Evolutionary conservation across 805 yeast species (phyloP), one percentile per base, ranked within the genome.

Genomic region (Saturnispora bothae): DNA sequence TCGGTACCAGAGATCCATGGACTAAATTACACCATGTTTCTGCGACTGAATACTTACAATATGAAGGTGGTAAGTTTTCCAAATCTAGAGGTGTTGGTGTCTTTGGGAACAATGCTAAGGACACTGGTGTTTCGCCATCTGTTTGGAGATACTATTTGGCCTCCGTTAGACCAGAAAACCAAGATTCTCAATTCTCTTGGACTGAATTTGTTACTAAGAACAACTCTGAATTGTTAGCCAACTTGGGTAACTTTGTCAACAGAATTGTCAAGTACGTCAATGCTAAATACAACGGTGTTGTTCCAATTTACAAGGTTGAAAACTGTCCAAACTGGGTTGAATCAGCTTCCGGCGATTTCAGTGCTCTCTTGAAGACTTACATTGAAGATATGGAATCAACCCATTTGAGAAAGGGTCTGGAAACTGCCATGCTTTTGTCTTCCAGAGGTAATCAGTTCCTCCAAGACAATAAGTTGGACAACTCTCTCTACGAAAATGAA

Each of bases 121-220:
- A 83, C 27, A 83, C 94, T 27, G 96, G 96, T 28, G 61, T 92
- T 25, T 68, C 94, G 3, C 77, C 96, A 32, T 81, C 95, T 31
- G 96, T 92, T 29, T 92, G 98, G 98, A 78, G 99, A 71, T 92
- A 89, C 63, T 92, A 92, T 62, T 70, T 92, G 58, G 81, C 95
- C 3, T 73, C 86, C 32, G 76, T 88, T 25, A 77, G 99, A 60
- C 99, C 99, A 23, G 99, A 92, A 68, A 69, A 86, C 31, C 78
- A 94, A 34, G 99, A 92, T 61, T 79, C 98, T 18, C 96, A 89
- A 58, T 92, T 92, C 64, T 86, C 97, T 4, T 92, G 99, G 99
- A 73, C 72, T 40, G 97, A 92, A 58, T 89, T 89, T 63, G 96
- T 85, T 48, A 71, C 94, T 34, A 82, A 86, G 62, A 92, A 92